Evolutionary conservation across 2,329 filamentous ascomycete species (phyloP).

Genomic region (Ophiostoma montium): DNA sequence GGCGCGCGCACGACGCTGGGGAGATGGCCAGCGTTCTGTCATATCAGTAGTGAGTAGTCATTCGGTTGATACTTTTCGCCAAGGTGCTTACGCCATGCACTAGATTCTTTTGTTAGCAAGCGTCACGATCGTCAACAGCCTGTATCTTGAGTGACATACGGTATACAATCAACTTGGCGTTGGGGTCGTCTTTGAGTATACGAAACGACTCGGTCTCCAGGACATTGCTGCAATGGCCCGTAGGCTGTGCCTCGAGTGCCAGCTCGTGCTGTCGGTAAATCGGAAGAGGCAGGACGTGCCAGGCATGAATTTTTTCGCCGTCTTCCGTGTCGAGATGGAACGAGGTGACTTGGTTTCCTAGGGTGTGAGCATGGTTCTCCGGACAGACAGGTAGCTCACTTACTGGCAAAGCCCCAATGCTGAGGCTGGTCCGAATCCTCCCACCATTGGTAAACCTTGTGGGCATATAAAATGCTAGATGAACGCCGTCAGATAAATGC

Average conservation of each 20-base stretch:
- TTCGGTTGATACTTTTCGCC: no score
- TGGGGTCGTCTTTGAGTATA: constrained; percentile 47
- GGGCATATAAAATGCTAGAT: constrained; percentile 66
- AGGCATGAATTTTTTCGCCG: constrained; percentile 66
- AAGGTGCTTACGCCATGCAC: constrained; percentile 43
- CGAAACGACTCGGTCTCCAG: constrained; percentile 43
- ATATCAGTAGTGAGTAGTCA: not conserved
- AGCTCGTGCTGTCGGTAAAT: constrained; percentile 61
- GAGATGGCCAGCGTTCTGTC: constrained; percentile 70
- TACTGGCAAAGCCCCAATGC: constrained; percentile 75
- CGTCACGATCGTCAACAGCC: not conserved
- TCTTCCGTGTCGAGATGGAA: constrained; percentile 67
- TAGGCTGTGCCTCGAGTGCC: constrained; percentile 37
- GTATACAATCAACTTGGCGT: constrained; percentile 48
- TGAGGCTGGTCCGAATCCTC: constrained; percentile 63
- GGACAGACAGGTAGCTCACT: constrained; percentile 16
- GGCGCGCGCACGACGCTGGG: constrained; percentile 64
- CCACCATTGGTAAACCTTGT: constrained; percentile 61
- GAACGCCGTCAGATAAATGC: no score
- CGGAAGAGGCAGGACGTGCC: constrained; percentile 76
- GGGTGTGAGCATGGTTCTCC: not conserved
- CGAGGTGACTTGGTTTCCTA: constrained; percentile 77
- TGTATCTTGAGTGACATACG: constrained; percentile 23
- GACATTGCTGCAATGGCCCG: constrained; percentile 38
- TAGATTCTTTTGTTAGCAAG: constrained; percentile 19